Percentiles rank a stretch among this genome's conserved stretches.
Conservation (phyloP, 495 filamentous ascomycete genomes). For the Sordaria brevicollis region DNA sequence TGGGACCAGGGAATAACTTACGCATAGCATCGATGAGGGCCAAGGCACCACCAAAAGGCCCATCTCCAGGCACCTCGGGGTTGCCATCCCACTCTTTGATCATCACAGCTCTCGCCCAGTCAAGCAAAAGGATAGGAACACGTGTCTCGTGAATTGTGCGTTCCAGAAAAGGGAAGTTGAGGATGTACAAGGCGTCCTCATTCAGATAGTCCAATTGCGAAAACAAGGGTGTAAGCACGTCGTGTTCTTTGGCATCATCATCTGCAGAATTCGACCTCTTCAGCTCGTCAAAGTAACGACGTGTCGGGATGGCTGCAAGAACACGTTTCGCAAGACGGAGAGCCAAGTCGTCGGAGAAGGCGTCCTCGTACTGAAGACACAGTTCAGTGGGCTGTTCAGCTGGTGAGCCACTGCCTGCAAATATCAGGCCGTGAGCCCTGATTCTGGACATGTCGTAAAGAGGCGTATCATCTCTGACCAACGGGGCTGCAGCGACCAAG, state of each 20-base stretch:
- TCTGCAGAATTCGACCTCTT: slow-evolving; percentile 17
- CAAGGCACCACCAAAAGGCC: slow-evolving; percentile 61
- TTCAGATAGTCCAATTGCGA: slow-evolving; percentile 37
- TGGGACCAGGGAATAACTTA: slow-evolving; percentile 25
- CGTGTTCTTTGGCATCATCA: slow-evolving; percentile 19
- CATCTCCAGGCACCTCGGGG: slow-evolving; percentile 53
- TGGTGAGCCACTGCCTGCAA: slow-evolving; percentile 24
- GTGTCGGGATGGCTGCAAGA: slow-evolving; percentile 39
- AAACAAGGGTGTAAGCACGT: slow-evolving; percentile 37
- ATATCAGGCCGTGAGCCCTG: slow-evolving; percentile 33
- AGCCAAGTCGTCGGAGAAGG: slow-evolving; percentile 40
- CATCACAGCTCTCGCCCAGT: slow-evolving; percentile 70
- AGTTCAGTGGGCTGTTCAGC: slow-evolving; percentile 32
- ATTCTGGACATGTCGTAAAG: slow-evolving; percentile 44
- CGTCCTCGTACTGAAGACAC: slow-evolving; percentile 45
- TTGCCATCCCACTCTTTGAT: slow-evolving; percentile 70
- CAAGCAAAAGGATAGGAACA: slow-evolving; percentile 50
- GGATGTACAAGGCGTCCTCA: slow-evolving; percentile 24
- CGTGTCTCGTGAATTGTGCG: slow-evolving; percentile 39
- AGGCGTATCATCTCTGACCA: slow-evolving; percentile 30
- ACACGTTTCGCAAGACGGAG: slow-evolving; percentile 40
- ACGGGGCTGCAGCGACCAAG: slow-evolving; percentile 39
- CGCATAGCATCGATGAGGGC: slow-evolving; percentile 65
- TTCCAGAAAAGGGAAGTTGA: slow-evolving; percentile 38
- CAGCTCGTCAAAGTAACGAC: slow-evolving; percentile 36